A percentile compares a stretch with the other conserved stretches of the same genome.
phyloP scores from a whole-genome alignment of 495 filamentous ascomycete species.

The Achaetomiella virescens region DNA sequence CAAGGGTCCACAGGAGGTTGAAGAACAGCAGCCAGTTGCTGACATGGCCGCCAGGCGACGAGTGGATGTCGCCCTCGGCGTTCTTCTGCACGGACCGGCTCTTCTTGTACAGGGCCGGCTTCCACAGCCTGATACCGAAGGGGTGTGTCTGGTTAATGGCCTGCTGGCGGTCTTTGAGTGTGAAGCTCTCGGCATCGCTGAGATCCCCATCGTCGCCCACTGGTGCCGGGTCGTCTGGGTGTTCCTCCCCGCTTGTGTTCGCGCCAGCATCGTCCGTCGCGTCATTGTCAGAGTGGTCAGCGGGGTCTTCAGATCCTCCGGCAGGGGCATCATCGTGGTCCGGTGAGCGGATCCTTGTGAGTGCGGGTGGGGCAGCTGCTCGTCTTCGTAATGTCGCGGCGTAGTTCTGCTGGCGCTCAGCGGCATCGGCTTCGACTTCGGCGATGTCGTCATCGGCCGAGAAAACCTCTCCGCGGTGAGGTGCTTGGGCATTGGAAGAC shows the following conservation, averaged over 20 bases:
- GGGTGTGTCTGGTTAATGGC: constrained; percentile 99
- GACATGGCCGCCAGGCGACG: constrained; percentile 82
- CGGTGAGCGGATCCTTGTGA: constrained; percentile 53
- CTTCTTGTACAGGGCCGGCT: constrained; percentile 97
- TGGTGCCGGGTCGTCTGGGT: constrained; percentile 28
- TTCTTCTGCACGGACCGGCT: constrained; percentile 90
- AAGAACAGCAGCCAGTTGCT: constrained; percentile 75
- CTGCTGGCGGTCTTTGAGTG: constrained; percentile 86
- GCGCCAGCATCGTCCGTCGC: constrained; percentile 27
- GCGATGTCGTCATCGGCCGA: constrained; percentile 86
- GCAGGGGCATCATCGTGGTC: constrained; percentile 34
- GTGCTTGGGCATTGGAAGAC: constrained; percentile 65
- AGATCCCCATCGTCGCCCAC: constrained; percentile 53
- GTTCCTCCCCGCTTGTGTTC: constrained; percentile 18
- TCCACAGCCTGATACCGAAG: constrained; percentile 98
- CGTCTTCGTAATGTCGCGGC: constrained; percentile 70
- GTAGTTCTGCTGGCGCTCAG: constrained; percentile 37
- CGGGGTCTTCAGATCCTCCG: constrained; percentile 23
- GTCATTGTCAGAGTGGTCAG: constrained; percentile 11
- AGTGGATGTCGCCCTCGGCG: constrained; percentile 96
- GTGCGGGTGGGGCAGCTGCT: constrained; percentile 49
- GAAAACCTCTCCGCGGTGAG: constrained; percentile 80
- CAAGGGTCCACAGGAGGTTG: constrained; percentile 83
- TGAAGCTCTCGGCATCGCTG: constrained; percentile 79
- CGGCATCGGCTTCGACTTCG: constrained; percentile 65